These are phyloP conservation scores for Penicillium sp. DNA, from an alignment of 2,329 filamentous ascomycete species.

Conservation along the genomic window DNA sequence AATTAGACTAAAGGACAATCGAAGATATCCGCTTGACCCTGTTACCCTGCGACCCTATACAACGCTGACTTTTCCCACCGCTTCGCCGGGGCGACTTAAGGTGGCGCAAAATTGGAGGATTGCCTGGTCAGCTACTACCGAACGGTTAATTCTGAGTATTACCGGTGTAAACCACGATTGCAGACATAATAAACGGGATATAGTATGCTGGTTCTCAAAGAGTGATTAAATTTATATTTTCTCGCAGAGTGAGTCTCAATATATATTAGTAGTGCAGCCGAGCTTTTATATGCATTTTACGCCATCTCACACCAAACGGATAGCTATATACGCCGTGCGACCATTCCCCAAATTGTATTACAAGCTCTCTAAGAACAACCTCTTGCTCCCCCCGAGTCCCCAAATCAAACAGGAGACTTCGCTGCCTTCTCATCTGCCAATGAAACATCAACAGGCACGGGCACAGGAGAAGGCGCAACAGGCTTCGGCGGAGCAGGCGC, in stretches of 20 bases:
- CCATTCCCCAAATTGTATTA: background rate
- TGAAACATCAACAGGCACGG: background rate
- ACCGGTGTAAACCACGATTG: background rate
- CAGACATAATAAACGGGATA: too few relatives aligned
- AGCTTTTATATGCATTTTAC: background rate
- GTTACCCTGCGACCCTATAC: background rate
- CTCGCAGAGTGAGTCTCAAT: background rate
- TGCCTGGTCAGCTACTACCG: too few relatives aligned
- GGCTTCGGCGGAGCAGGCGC: constrained; percentile 18
- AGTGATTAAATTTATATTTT: background rate
- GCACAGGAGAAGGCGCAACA: background rate
- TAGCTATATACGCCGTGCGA: background rate
- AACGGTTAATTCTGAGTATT: background rate
- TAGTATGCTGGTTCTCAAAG: background rate
- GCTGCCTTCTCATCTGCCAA: background rate
- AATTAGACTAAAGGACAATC: background rate
- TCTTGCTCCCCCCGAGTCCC: background rate
- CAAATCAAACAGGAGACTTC: background rate
- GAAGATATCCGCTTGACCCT: background rate
- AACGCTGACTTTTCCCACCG: background rate
- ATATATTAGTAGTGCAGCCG: background rate
- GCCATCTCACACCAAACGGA: background rate
- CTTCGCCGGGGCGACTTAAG: too few relatives aligned
- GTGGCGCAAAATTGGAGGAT: background rate
- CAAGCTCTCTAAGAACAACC: background rate